Evolutionary conservation across 2,329 filamentous ascomycete genomes (phyloP).

Genomic region (Ascochyta fabae): DNA sequence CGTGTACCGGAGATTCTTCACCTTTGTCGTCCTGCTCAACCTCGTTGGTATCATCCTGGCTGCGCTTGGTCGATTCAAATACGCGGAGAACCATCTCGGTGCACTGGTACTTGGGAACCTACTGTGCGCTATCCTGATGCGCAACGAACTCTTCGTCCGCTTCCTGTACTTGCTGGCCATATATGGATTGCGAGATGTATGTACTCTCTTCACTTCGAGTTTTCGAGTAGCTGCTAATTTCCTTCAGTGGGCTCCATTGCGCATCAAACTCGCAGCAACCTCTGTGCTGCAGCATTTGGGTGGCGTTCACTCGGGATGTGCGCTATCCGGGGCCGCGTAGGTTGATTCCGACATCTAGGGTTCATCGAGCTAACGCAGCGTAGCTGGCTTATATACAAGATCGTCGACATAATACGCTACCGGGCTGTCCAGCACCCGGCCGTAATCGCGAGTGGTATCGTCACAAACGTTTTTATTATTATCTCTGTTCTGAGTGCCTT

Average conservation of each 20-base stretch:
- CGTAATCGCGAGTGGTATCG: conserved; percentile 41
- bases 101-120: conserved; percentile 45
- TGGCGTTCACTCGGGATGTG: conserved; percentile 46
- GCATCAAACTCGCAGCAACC: conserved; percentile 39
- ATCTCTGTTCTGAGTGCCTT: conserved; percentile 46
- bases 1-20: conserved; percentile 47
- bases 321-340: conserved; percentile 44
- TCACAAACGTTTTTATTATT: conserved; percentile 45
- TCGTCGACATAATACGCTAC: conserved; percentile 44
- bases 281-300: conserved; percentile 44
- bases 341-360: neutral
- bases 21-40: conserved; percentile 40
- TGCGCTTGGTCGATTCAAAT: conserved; percentile 35
- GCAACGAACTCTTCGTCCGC: conserved; percentile 44
- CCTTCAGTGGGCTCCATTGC: conserved; percentile 41
- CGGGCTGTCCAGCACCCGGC: conserved; percentile 41
- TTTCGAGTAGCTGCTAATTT: conserved; percentile 6
- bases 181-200: conserved; percentile 33
- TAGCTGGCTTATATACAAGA: conserved; percentile 45
- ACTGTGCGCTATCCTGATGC: conserved; percentile 39
- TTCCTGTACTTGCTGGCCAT: conserved; percentile 42
- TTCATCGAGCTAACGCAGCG: conserved; percentile 15
- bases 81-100: conserved; percentile 43
- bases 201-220: neutral
- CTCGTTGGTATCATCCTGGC: conserved; percentile 39